Evolutionary conservation across 371 early-diverging fungal species (phyloP), one percentile per base, ranked within the genome.

Genomic region (Chytridiales sp.): DNA sequence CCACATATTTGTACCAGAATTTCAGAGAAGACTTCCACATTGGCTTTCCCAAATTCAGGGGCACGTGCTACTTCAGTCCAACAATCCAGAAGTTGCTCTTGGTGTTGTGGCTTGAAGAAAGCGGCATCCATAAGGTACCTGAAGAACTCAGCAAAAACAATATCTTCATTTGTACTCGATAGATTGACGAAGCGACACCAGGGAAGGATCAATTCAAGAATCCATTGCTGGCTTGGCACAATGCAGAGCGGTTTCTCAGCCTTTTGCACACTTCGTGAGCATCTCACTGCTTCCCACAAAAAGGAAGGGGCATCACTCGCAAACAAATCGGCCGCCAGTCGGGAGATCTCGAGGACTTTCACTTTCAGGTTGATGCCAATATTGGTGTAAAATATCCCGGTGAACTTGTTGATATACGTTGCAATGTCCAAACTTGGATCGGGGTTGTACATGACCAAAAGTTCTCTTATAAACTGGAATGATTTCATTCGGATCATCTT

Each of bases 241-340:
- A 72, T 64, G 4, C 62, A 59, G 4, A 57, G 43, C n/a, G 36
- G 34, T n/a, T 41, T 36, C 31, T 59, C 61, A 6, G 60, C 39
- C 34, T 70, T 67, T 52, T 64, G 66, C 11, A 66, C 67, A 29
- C 70, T 69, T 4, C 75, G 66, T 0, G 69, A 70, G 61, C 75
- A 73, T n/a, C 78, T 63, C 11, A 75, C 75, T 9, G 78, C 78
- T 51, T 77, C 78, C 75, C 78, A 75, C 40, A 75, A 44, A 58
- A 75, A 77, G 15, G 69, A 64, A 11, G 64, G 62, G 13, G 72
- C 68, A 48, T 77, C 75, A 2, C 41, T 42, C 0, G 69, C 43
- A 49, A 73, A 73, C 30, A 75, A 48, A 22, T 59, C 61, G 8
- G 74, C 57, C 26, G 69, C 61, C 30, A 58, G 43, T 11, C 49